These are phyloP conservation scores for Cryptosporidium andersoni DNA, from an alignment of 169 alveolate genomes.

Conservation along the genomic window DNA sequence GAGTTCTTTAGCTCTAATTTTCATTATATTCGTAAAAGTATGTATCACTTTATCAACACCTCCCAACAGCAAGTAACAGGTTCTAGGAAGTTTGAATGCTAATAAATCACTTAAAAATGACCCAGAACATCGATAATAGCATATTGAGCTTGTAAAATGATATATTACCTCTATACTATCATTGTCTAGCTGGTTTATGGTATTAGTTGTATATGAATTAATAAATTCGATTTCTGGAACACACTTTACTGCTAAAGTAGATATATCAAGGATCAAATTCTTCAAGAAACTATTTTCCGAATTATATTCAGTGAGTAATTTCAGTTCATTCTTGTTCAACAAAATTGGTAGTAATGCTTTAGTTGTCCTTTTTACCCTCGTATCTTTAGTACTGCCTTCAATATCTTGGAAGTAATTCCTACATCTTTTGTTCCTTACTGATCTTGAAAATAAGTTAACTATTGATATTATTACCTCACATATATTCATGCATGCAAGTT, in stretches of 20 bases:
- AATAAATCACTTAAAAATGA: slow-evolving; percentile 25
- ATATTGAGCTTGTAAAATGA: slow-evolving; percentile 27
- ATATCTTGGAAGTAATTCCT: not conserved
- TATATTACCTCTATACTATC: not conserved
- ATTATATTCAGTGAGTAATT: too few species aligned
- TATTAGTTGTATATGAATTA: not conserved
- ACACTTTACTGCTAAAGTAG: too few species aligned
- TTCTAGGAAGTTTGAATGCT: slow-evolving; percentile 48
- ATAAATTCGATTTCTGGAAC: not conserved
- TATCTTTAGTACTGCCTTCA: not conserved
- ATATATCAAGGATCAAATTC: too few species aligned
- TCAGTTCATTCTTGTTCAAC: too few species aligned
- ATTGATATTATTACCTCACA: slow-evolving; percentile 10
- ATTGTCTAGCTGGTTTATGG: not conserved
- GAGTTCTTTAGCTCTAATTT: too few species aligned
- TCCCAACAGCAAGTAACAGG: slow-evolving; percentile 25
- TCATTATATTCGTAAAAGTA: not conserved
- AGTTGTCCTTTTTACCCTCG: not conserved
- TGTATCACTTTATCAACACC: slow-evolving; percentile 19
- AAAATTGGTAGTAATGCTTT: too few species aligned
- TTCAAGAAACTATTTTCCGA: not conserved
- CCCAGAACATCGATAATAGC: slow-evolving; percentile 67
- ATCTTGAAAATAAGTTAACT: slow-evolving; percentile 4
- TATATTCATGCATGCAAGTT: slow-evolving; percentile 10
- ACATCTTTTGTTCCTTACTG: not conserved